Conservation (phyloP, 2,329 filamentous ascomycete species). For the Cercospora sp. region DNA sequence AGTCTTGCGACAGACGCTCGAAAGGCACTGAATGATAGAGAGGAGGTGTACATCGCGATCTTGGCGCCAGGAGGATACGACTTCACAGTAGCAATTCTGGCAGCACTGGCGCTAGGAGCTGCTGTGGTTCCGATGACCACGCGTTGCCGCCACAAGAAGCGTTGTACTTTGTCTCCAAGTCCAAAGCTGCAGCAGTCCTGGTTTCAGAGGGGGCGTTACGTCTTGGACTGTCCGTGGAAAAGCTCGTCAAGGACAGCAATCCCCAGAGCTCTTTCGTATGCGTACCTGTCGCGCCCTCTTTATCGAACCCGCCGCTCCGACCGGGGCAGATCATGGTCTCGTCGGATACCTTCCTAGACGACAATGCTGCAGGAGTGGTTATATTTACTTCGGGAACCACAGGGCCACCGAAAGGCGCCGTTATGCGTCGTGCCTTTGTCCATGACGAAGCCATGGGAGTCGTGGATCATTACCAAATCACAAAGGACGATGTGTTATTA, state of each 20-base stretch:
- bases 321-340: slow-evolving; percentile 44
- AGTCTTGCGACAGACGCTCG: slow-evolving; percentile 35
- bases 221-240: slow-evolving; percentile 35
- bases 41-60: slow-evolving; percentile 49
- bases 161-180: slow-evolving; percentile 48
- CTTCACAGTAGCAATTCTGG: slow-evolving; percentile 51
- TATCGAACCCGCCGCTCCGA: slow-evolving; percentile 35
- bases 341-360: slow-evolving; percentile 44
- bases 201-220: slow-evolving; percentile 40
- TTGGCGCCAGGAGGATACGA: slow-evolving; percentile 52
- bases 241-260: slow-evolving; percentile 33
- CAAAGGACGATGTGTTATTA: slow-evolving; percentile 47
- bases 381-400: slow-evolving; percentile 53
- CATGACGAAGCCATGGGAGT: slow-evolving; percentile 43
- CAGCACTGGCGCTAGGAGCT: slow-evolving; percentile 50
- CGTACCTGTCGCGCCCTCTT: slow-evolving; percentile 42
- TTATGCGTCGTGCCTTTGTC: slow-evolving; percentile 47
- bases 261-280: slow-evolving; percentile 38
- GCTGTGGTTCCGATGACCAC: slow-evolving; percentile 51
- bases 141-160: slow-evolving; percentile 48
- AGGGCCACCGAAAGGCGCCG: slow-evolving; percentile 49
- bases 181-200: slow-evolving; percentile 43
- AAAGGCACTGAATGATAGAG: slow-evolving; percentile 36
- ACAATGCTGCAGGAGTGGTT: slow-evolving; percentile 46
- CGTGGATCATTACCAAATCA: slow-evolving; percentile 45